These are phyloP conservation scores for Globisporangium recalcitrans DNA, from an alignment of 352 stramenopile genomes.

Conservation along the genomic window DNA sequence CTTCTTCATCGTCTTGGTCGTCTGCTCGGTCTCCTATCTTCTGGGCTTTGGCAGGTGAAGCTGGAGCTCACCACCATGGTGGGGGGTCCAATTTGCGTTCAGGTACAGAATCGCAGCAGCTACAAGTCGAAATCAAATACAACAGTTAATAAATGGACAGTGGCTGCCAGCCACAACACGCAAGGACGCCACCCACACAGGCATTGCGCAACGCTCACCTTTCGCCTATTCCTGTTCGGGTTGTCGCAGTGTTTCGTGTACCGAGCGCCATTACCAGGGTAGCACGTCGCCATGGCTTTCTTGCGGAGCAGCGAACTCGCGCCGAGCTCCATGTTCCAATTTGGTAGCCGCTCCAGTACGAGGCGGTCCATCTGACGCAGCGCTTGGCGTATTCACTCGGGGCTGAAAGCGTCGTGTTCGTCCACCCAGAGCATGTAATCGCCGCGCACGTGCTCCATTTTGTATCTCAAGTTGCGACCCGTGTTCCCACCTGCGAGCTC, in stretches of 20 bases:
- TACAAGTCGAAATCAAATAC: no score
- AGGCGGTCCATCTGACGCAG: constrained; percentile 38
- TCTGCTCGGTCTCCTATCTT: not conserved
- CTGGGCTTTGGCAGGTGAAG: constrained; percentile 15
- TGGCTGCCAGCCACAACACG: no score
- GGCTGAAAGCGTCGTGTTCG: constrained; percentile 32
- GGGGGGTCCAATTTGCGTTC: constrained; percentile 28
- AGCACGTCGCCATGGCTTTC: constrained; percentile 52
- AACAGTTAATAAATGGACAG: no score
- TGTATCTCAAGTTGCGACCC: constrained; percentile 39
- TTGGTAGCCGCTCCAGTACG: constrained; percentile 27
- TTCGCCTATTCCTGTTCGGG: constrained; percentile 39
- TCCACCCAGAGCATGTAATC: constrained; percentile 50
- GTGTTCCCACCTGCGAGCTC: constrained; percentile 43
- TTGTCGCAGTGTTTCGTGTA: constrained; percentile 57
- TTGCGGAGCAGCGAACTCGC: constrained; percentile 28
- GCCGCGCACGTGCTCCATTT: constrained; percentile 40
- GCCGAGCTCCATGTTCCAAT: constrained; percentile 23
- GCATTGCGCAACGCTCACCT: no score
- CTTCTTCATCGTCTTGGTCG: not conserved
- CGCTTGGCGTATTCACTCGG: constrained; percentile 15
- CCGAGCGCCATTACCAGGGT: constrained; percentile 29
- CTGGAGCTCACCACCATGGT: constrained; percentile 31
- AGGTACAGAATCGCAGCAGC: constrained; percentile 51
- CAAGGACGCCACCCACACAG: no score